A percentile compares a stretch with the other conserved stretches of the same genome.
These are phyloP conservation scores for Cochlearia excelsa DNA, from an alignment of 345 rosid genomes.

Conservation along the genomic window DNA sequence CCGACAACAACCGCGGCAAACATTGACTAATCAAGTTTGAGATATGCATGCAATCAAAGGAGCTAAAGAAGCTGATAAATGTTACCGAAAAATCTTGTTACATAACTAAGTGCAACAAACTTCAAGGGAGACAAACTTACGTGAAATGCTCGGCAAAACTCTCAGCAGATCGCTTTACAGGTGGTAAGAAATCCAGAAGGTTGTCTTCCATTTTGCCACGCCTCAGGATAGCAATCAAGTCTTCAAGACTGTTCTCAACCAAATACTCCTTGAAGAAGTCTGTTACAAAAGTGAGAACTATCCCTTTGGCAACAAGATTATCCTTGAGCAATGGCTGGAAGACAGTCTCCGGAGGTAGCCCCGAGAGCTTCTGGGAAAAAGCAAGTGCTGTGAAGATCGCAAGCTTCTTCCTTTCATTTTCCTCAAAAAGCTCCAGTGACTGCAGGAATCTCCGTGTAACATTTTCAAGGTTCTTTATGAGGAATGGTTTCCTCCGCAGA, in stretches of 20 bases:
- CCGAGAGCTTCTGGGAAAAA: conserved; percentile 96
- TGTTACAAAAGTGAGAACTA: conserved; percentile 88
- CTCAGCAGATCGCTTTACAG: conserved; percentile 79
- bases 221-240: conserved; percentile 84
- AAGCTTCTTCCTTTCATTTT: conserved; percentile 95
- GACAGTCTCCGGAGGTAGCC: conserved; percentile 96
- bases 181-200: conserved; percentile 78
- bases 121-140: conserved; percentile 48
- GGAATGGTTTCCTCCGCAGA: conserved; percentile 86
- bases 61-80: conserved; percentile 1
- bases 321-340: conserved; percentile 97
- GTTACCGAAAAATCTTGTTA: background rate
- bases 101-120: background rate
- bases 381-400: conserved; percentile 97
- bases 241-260: conserved; percentile 93
- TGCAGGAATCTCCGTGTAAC: conserved; percentile 88
- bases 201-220: conserved; percentile 95
- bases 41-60: conserved; percentile 4
- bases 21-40: background rate
- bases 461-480: conserved; percentile 96
- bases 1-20: no score
- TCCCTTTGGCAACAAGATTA: conserved; percentile 97
- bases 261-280: conserved; percentile 97
- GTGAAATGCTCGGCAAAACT: conserved; percentile 93
- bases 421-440: conserved; percentile 97